phyloP scores from a whole-genome alignment of 1,139 yeast genomes.

The Protomyces inouyei region DNA sequence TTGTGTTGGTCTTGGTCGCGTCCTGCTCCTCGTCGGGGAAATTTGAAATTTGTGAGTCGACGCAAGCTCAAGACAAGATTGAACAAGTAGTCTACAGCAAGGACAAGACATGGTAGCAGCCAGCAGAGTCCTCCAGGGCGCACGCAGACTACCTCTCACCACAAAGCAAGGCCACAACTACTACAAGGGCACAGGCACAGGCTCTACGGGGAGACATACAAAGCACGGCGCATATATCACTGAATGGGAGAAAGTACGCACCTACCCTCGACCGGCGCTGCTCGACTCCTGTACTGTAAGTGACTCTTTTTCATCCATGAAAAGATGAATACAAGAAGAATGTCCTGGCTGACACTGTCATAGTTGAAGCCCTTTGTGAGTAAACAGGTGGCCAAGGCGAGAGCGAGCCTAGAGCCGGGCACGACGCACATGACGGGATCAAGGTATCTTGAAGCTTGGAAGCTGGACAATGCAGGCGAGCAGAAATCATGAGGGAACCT shows the following conservation, averaged over 20 bases:
- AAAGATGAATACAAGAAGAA: neutral
- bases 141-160: constrained; percentile 66
- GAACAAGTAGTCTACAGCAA: neutral
- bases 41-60: neutral
- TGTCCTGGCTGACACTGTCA: neutral
- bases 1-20: neutral
- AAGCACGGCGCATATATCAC: constrained; percentile 68
- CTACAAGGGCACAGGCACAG: constrained; percentile 93
- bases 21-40: neutral
- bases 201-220: constrained; percentile 83
- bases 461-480: constrained; percentile 1
- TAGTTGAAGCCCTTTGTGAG: constrained; percentile 24
- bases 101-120: neutral
- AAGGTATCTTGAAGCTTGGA: constrained; percentile 14
- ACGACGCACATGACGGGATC: constrained; percentile 10
- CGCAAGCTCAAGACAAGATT: too few species aligned
- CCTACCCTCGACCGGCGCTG: constrained; percentile 72
- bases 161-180: constrained; percentile 75
- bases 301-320: neutral
- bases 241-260: constrained; percentile 81
- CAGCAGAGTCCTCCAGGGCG: constrained; percentile 18
- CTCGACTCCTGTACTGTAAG: constrained; percentile 17
- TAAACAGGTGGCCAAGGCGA: neutral
- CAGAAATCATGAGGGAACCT: neutral
- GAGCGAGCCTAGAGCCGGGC: constrained; percentile 6